These are phyloP conservation scores for Candida krabiensis DNA, from an alignment of 805 yeast species.

Conservation along the genomic window DNA sequence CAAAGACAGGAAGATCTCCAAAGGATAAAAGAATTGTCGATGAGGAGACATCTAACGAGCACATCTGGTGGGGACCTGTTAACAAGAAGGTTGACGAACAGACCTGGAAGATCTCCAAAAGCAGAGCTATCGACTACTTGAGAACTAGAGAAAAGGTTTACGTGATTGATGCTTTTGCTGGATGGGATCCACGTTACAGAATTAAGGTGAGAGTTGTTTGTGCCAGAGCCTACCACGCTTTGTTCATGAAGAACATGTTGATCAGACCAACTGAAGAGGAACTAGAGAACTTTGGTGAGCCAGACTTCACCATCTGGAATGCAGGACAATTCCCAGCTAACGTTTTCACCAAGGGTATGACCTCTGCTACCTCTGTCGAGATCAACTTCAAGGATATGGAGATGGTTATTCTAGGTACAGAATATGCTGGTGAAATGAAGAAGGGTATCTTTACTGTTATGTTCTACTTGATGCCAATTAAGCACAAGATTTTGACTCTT, in stretches of 20 bases:
- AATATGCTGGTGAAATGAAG: conserved; percentile 99
- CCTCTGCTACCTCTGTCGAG: conserved; percentile 92
- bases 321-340: conserved; percentile 99
- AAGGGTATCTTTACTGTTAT: conserved; percentile 98
- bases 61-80: conserved; percentile 99
- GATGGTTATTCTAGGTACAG: conserved; percentile 98
- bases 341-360: conserved; percentile 94
- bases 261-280: conserved; percentile 93
- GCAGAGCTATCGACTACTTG: conserved; percentile 94
- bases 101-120: conserved; percentile 93
- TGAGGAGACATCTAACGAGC: conserved; percentile 77
- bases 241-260: conserved; percentile 97
- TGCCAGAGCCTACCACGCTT: conserved; percentile 98
- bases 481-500: conserved; percentile 84
- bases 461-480: conserved; percentile 98
- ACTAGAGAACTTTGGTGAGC: conserved; percentile 87
- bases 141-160: conserved; percentile 93
- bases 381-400: conserved; percentile 97
- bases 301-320: conserved; percentile 96
- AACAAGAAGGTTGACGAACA: conserved; percentile 91
- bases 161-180: conserved; percentile 96
- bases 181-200: conserved; percentile 98
- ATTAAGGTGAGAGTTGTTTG: conserved; percentile 93
- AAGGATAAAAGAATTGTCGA: conserved; percentile 97
- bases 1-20: conserved; percentile 97